Percentiles rank a stretch among this genome's conserved stretches.
phyloP scores from a whole-genome alignment of 805 yeast genomes.

The Barnettozyma sp. region DNA sequence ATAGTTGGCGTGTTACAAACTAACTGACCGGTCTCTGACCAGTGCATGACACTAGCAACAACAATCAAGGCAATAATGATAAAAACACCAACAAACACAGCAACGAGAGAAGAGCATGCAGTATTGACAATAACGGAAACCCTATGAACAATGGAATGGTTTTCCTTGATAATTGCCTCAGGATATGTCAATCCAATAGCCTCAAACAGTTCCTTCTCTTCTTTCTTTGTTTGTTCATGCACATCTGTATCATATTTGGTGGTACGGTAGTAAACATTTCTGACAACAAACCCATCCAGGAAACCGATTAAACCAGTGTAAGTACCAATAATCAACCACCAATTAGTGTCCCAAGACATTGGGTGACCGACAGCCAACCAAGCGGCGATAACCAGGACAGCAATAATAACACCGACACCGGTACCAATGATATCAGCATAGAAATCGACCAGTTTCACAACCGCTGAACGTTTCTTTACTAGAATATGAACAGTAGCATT shows the following conservation, averaged over 20 bases:
- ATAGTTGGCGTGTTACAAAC: slow-evolving; percentile 9
- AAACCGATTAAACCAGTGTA: slow-evolving; percentile 10
- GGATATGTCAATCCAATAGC: slow-evolving; percentile 5
- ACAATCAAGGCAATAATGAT: slow-evolving; percentile 4
- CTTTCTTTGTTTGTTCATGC: slow-evolving; percentile 2
- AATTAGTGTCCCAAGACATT: slow-evolving; percentile 9
- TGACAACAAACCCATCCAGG: slow-evolving; percentile 10
- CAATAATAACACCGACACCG: slow-evolving; percentile 8
- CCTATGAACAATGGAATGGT: not conserved
- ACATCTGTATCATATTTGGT: slow-evolving; percentile 3
- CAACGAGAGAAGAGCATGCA: slow-evolving; percentile 7
- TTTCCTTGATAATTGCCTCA: not conserved
- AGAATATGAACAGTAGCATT: slow-evolving; percentile 4
- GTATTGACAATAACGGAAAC: slow-evolving; percentile 6
- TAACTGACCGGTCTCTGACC: slow-evolving; percentile 11
- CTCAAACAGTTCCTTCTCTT: slow-evolving; percentile 4
- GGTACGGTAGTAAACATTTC: slow-evolving; percentile 10
- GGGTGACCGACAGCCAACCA: slow-evolving; percentile 8
- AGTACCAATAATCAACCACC: slow-evolving; percentile 11
- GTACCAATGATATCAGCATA: slow-evolving; percentile 10
- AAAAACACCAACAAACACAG: slow-evolving; percentile 5
- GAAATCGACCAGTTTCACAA: slow-evolving; percentile 5
- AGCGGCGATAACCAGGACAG: slow-evolving; percentile 2
- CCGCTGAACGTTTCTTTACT: slow-evolving; percentile 1
- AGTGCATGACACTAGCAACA: slow-evolving; percentile 6